phyloP scores from a whole-genome alignment of 148 eudicot genomes.

The Rhododendron mucronatum region DNA sequence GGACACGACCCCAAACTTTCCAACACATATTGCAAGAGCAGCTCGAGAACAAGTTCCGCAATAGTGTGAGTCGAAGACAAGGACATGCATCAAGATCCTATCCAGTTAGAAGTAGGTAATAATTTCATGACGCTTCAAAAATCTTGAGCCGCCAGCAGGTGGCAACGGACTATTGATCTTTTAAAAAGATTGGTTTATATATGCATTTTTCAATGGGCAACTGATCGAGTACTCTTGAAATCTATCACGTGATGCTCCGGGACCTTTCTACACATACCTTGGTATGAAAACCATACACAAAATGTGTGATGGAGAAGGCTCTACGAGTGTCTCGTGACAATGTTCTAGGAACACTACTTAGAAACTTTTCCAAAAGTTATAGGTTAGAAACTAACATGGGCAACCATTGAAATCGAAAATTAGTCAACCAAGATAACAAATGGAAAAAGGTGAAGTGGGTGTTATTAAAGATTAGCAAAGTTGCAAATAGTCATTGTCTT shows the following conservation, averaged over 20 bases:
- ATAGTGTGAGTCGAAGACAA: no score
- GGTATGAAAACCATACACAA: neutral
- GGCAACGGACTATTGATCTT: neutral
- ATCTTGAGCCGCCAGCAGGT: neutral
- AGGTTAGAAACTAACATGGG: neutral
- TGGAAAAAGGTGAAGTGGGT: neutral
- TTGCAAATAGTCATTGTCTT: neutral
- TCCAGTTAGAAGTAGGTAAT: neutral
- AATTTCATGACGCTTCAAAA: neutral
- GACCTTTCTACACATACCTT: neutral
- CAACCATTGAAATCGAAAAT: neutral
- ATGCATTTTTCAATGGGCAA: no score
- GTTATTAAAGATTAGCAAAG: neutral
- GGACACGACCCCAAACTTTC: no score
- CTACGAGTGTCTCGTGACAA: neutral
- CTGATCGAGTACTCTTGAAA: no score
- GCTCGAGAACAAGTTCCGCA: no score
- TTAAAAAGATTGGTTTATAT: neutral
- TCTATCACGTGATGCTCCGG: neutral
- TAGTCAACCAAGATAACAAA: neutral
- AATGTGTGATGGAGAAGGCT: neutral
- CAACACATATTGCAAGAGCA: no score
- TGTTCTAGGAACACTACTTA: neutral
- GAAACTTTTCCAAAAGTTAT: no score
- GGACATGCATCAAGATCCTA: no score